Conservation (phyloP, 2,329 filamentous ascomycete genomes). For the Karstenula rhodostoma region DNA sequence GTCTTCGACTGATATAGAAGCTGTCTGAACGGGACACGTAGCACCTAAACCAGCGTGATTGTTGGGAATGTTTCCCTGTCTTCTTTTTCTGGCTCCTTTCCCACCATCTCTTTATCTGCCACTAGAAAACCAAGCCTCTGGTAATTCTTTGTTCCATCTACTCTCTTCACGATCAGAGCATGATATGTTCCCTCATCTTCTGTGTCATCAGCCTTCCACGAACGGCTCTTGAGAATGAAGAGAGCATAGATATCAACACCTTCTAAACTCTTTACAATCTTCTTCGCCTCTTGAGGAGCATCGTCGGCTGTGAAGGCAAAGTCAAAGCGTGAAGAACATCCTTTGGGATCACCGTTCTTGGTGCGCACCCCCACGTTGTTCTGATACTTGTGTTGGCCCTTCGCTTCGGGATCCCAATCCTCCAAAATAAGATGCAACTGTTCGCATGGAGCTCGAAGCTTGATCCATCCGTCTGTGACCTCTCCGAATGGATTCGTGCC, state of each 20-base stretch:
- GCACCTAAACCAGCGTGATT: constrained; percentile 1
- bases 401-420: constrained; percentile 10
- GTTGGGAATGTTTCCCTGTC: background rate
- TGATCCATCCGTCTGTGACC: constrained; percentile 15
- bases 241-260: constrained; percentile 18
- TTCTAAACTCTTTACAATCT: constrained; percentile 17
- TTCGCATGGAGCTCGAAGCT: constrained; percentile 15
- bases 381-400: constrained; percentile 1
- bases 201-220: background rate
- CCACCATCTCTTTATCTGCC: background rate
- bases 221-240: constrained; percentile 1
- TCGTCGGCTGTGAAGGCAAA: constrained; percentile 14
- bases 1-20: background rate
- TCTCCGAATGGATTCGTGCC: constrained; percentile 16
- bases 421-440: constrained; percentile 8
- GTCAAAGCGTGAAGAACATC: constrained; percentile 15
- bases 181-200: constrained; percentile 5
- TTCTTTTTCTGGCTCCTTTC: constrained; percentile 6
- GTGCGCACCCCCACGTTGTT: constrained; percentile 17
- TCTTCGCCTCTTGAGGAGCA: constrained; percentile 14
- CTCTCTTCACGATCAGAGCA: constrained; percentile 12
- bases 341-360: constrained; percentile 10
- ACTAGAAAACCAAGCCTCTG: constrained; percentile 13
- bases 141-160: constrained; percentile 8
- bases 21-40: background rate